Evolutionary conservation across 1,139 yeast species (phyloP).

Genomic region (Magnusiomyces magnusii): DNA sequence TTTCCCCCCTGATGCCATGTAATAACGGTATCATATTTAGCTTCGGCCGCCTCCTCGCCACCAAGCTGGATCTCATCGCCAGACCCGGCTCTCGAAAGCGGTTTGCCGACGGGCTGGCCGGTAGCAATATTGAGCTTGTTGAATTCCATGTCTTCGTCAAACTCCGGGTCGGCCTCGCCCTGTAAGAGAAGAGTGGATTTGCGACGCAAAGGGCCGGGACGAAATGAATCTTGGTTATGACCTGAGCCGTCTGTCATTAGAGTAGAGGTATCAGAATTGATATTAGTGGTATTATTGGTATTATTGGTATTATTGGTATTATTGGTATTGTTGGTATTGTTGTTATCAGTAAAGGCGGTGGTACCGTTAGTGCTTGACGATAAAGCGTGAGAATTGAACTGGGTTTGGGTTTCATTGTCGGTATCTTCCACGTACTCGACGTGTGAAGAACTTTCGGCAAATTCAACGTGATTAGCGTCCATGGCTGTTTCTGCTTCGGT

Average conservation of each 20-base stretch:
- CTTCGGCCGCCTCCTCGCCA: constrained; percentile 18
- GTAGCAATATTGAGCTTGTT: constrained; percentile 25
- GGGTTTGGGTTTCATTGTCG: not conserved
- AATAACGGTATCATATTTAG: constrained; percentile 59
- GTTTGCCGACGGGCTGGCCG: constrained; percentile 21
- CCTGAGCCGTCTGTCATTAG: not conserved
- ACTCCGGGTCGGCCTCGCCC: constrained; percentile 24
- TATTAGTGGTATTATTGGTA: too few species aligned
- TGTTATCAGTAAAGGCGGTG: too few species aligned
- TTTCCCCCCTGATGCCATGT: constrained; percentile 94
- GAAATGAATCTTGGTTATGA: not conserved
- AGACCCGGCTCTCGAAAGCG: constrained; percentile 35
- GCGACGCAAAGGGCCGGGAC: constrained; percentile 22
- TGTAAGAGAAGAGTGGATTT: constrained; percentile 28
- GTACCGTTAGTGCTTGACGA: too few species aligned
- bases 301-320: not conserved
- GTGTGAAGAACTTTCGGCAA: not conserved
- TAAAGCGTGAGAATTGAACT: not conserved
- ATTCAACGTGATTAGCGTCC: not conserved
- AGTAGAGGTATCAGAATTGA: not conserved
- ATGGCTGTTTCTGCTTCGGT: not conserved
- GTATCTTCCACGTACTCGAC: not conserved
- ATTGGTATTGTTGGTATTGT: not conserved
- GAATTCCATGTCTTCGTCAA: constrained; percentile 28
- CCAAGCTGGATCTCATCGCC: constrained; percentile 37